phyloP scores from a whole-genome alignment of 2,329 filamentous ascomycete species.

The Xylariaceae sp. region DNA sequence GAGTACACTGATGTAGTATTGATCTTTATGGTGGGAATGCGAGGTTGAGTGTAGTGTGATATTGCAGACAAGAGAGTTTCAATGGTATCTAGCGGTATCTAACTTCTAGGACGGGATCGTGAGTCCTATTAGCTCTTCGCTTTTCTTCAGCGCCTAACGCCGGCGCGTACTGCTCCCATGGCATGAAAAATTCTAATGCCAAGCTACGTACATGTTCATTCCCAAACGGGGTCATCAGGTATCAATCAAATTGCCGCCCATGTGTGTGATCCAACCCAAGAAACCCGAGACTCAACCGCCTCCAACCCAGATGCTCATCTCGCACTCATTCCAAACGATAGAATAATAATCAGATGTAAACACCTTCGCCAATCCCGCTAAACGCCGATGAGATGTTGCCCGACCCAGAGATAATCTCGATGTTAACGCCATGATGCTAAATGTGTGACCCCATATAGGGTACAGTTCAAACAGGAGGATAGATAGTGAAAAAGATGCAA shows the following conservation, averaged over 20 bases:
- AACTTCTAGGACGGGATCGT: no score
- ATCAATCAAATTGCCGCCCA: slow-evolving; percentile 18
- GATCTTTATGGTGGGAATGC: no score
- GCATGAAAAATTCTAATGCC: neutral
- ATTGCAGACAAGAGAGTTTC: no score
- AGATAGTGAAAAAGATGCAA: slow-evolving; percentile 5
- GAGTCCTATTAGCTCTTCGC: no score
- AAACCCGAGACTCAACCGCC: slow-evolving; percentile 13
- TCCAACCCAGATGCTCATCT: slow-evolving; percentile 4
- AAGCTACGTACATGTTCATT: slow-evolving; percentile 4
- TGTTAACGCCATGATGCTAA: slow-evolving; percentile 14
- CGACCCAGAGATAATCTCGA: slow-evolving; percentile 1
- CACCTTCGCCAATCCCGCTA: slow-evolving; percentile 13
- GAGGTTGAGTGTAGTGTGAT: no score
- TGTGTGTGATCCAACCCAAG: slow-evolving; percentile 12
- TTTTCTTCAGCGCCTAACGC: slow-evolving; percentile 8
- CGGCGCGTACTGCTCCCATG: slow-evolving; percentile 10
- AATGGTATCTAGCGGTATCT: no score
- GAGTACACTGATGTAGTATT: no score
- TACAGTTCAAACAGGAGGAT: slow-evolving; percentile 10
- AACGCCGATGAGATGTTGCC: slow-evolving; percentile 17
- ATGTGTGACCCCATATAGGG: slow-evolving; percentile 1
- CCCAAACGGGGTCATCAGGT: slow-evolving; percentile 17
- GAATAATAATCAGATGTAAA: neutral
- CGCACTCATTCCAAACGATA: slow-evolving; percentile 6